These are phyloP conservation scores for Colletotrichum sp. DNA, from an alignment of 2,329 filamentous ascomycete species.

Conservation along the genomic window DNA sequence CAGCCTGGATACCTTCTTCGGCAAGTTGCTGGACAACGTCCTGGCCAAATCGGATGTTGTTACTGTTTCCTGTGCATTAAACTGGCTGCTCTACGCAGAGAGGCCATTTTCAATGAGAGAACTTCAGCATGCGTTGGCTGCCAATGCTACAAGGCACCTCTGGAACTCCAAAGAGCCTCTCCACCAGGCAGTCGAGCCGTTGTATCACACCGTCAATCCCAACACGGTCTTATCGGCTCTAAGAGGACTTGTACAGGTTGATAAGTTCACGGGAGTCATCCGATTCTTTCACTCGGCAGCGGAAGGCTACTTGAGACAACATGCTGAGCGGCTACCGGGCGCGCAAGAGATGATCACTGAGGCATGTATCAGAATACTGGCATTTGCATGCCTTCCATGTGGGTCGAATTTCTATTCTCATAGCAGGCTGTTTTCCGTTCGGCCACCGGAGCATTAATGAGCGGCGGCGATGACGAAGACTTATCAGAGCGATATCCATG, in stretches of 20 bases:
- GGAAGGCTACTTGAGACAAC: not conserved
- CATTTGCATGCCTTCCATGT: not conserved
- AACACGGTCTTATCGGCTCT: not conserved
- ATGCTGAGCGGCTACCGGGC: not conserved
- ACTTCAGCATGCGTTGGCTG: not conserved
- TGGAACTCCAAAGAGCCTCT: not conserved
- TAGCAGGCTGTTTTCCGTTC: accelerated
- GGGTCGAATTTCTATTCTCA: not conserved
- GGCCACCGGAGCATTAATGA: accelerated
- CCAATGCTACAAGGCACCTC: not conserved
- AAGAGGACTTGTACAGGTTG: not conserved
- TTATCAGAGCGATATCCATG: too few relatives aligned
- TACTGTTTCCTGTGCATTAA: too few relatives aligned
- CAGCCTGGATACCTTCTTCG: not conserved
- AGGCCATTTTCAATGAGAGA: not conserved
- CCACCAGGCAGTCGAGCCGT: not conserved
- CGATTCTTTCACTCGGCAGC: not conserved
- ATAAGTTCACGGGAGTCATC: not conserved
- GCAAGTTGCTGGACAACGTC: not conserved
- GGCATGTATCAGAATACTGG: not conserved
- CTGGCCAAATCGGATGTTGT: too few relatives aligned
- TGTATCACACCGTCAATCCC: not conserved
- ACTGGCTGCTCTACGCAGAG: not conserved
- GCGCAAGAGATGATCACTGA: not conserved
- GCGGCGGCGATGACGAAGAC: too few relatives aligned